Percentiles rank a stretch among this genome's conserved stretches.
These are phyloP conservation scores for Penicillium decumbens DNA, from an alignment of 2,329 filamentous ascomycete species.

Conservation along the genomic window DNA sequence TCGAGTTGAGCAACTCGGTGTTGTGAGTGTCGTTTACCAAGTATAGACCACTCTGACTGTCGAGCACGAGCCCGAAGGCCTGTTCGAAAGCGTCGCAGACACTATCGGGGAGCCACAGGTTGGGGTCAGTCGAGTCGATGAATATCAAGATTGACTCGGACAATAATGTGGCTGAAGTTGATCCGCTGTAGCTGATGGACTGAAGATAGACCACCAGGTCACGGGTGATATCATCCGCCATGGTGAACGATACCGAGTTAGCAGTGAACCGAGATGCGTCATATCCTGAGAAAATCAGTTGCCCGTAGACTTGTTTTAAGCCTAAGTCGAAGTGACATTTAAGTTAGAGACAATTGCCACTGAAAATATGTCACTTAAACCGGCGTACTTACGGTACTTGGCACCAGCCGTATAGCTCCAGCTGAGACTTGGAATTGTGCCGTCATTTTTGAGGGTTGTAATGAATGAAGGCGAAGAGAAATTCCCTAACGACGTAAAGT, in stretches of 20 bases:
- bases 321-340: slow-evolving; percentile 17
- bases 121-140: slow-evolving; percentile 48
- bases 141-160: slow-evolving; percentile 39
- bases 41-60: slow-evolving; percentile 61
- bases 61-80: slow-evolving; percentile 61
- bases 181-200: slow-evolving; percentile 19
- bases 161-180: slow-evolving; percentile 11
- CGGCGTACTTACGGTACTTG: slow-evolving; percentile 56
- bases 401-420: slow-evolving; percentile 73
- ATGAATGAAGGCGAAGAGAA: slow-evolving; percentile 50
- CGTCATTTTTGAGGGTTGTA: slow-evolving; percentile 51
- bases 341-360: background rate
- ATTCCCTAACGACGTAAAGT: slow-evolving; percentile 38
- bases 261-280: slow-evolving; percentile 59
- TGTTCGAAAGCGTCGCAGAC: slow-evolving; percentile 62
- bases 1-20: slow-evolving; percentile 47
- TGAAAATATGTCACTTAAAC: background rate
- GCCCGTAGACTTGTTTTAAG: slow-evolving; percentile 48
- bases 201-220: slow-evolving; percentile 58
- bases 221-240: slow-evolving; percentile 54
- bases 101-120: slow-evolving; percentile 46
- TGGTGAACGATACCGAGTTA: slow-evolving; percentile 58
- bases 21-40: slow-evolving; percentile 56
- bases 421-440: slow-evolving; percentile 64
- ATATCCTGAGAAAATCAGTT: slow-evolving; percentile 66